A percentile compares a stretch with the other conserved stretches of the same genome.
Evolutionary conservation across 1,284 basidiomycete species (phyloP).

Genomic region (Sphagnurus paluster): DNA sequence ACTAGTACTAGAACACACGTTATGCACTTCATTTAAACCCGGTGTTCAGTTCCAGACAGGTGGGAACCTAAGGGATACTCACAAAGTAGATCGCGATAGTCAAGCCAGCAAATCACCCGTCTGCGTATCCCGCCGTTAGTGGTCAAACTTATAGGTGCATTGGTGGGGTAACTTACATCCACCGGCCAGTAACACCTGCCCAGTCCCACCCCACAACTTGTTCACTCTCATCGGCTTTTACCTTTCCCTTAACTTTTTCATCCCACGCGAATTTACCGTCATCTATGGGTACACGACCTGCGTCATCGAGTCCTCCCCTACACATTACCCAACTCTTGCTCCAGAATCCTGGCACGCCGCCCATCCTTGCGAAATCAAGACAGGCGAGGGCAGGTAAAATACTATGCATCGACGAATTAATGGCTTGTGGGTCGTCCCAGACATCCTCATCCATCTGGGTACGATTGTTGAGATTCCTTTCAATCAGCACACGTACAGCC

Average conservation of each 20-base stretch:
- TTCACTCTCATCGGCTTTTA: conserved; percentile 14
- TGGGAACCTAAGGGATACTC: conserved; percentile 20
- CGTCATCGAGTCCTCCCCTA: no score
- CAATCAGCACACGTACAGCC: conserved; percentile 37
- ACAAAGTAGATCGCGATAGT: conserved; percentile 55
- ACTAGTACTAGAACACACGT: conserved; percentile 27
- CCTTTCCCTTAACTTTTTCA: conserved; percentile 20
- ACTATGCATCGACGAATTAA: neutral
- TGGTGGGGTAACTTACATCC: conserved; percentile 41
- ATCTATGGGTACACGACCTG: conserved; percentile 4
- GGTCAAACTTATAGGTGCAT: neutral
- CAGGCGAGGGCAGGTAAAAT: conserved; percentile 36
- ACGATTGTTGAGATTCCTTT: conserved; percentile 36
- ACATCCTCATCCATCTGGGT: conserved; percentile 5
- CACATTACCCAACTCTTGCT: conserved; percentile 9
- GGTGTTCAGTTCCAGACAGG: neutral
- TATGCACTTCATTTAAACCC: conserved; percentile 30
- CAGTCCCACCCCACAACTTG: conserved; percentile 52
- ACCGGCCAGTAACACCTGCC: conserved; percentile 56
- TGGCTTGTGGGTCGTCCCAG: neutral
- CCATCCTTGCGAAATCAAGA: conserved; percentile 46
- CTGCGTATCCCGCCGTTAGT: conserved; percentile 26
- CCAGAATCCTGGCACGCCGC: conserved; percentile 48
- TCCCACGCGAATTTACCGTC: neutral
- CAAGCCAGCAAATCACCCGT: conserved; percentile 58